Base-by-base conservation (phyloP, 2,329 filamentous ascomycete species). In the Xylaria sp. region DNA sequence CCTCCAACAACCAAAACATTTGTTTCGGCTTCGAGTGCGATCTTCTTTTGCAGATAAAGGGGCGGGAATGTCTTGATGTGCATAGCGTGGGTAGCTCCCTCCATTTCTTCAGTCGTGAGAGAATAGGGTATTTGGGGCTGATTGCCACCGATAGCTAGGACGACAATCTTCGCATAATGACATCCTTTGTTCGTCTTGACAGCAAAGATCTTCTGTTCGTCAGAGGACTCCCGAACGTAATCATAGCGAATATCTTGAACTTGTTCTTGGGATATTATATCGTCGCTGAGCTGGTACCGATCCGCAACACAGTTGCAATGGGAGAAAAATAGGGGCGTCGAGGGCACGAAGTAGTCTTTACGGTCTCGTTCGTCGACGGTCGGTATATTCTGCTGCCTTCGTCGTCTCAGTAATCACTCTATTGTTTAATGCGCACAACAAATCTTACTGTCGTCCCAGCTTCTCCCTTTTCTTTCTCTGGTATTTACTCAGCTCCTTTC, bases 401-500 rank as follows among this genome's bases (percentile, higher is more conserved):
- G 7, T 61, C 68, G 23, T 50, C 73, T 75, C 23, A 77, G 71
- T n/a, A 65, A 39, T 25, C 30, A 53, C 20, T 39, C 6, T 1
- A 64, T 60, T 57, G 12, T 43, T 30, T 13, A 12, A 34, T 13
- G 18, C 23, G 36, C 8, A 58, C 45, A 9, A 41, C 53, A 2
- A 45, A 52, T 73, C 79, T 79, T 69, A 84, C 83, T 83, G 83
- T 76, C 81, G 81, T 61, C 83, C 82, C 63, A 43, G 75, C 71
- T 68, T 79, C 67, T 80, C 73, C 70, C 79, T 80, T 77, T 89
- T 87, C 83, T 93, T 93, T 82, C 90, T 91, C 66, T 87, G 86
- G 78, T 95, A 91, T 80, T 95, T 95, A 81, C 91, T 94, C 65
- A 94, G 78, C 74, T 94, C 92, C 74, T 91, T 93, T 0, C 93